These are phyloP conservation scores for Polytrichum commune DNA, from an alignment of 225 moss, liverwort and hornwort species.

Conservation along the genomic window DNA sequence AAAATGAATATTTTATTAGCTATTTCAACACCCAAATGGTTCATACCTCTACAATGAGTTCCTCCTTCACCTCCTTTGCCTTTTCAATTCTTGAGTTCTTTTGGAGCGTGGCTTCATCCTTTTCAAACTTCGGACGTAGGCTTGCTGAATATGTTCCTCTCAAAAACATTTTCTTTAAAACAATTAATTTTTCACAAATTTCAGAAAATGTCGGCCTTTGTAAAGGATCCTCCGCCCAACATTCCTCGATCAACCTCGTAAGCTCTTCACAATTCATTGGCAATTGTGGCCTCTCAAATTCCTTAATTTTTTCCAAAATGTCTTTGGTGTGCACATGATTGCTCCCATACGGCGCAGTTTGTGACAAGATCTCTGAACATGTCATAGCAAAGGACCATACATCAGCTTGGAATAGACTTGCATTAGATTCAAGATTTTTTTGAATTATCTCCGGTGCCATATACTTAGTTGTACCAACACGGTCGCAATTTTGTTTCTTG, in stretches of 20 bases:
- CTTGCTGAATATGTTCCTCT: background rate
- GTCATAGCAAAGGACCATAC: background rate
- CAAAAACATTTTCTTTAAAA: background rate
- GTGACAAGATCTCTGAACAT: background rate
- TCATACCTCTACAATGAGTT: background rate
- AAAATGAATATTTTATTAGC: too few species aligned
- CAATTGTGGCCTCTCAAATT: too few species aligned
- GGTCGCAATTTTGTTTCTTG: background rate
- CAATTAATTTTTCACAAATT: too few species aligned
- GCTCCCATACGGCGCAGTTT: too few species aligned
- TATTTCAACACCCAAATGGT: background rate
- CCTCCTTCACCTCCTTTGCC: background rate
- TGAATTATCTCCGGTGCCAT: conserved; percentile 3
- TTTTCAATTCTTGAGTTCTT: background rate
- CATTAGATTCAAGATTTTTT: background rate
- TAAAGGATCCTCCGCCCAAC: too few species aligned
- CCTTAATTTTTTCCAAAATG: too few species aligned
- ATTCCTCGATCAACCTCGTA: too few species aligned
- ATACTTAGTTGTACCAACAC: background rate
- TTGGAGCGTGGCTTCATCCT: background rate
- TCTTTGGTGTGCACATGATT: too few species aligned
- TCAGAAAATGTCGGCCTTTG: too few species aligned
- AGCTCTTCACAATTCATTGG: too few species aligned
- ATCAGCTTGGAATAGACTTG: background rate
- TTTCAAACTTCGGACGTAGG: background rate